Base-by-base conservation (phyloP, 2,329 filamentous ascomycete species). In the Neophaeococcomyces aloes region DNA sequence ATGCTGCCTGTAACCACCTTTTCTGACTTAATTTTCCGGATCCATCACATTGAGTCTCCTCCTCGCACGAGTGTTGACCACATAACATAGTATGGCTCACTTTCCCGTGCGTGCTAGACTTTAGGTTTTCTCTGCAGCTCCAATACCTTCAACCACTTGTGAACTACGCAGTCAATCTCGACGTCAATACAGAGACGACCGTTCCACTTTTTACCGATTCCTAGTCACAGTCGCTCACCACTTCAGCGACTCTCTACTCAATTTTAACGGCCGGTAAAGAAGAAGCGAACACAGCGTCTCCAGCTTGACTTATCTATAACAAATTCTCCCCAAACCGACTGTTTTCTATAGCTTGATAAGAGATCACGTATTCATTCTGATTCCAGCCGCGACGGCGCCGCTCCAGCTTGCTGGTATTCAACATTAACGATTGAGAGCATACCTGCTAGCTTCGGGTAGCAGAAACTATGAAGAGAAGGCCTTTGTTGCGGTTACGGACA, bases 391-490 rank as follows among this genome's bases (percentile, higher is more conserved):
- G 39, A 42, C 39, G 39, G 39, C 17, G 39, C 39, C 39, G 39
- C 4, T 35, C 31, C 14, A 4, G 13, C 4, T 10, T 38, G 13
- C 23, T 7, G 17, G 27, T 18, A 6, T 27, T 15, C 17, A 3
- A 8, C 13, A 15, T 34, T 10, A n/a, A 17, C 23, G 14, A 25
- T 21, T 19, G 2, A 21, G 13, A 19, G 29, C n/a, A 7, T 34
- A 29, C 10, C 17, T 42, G 18, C 19, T 32, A 11, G 23, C 29
- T 18, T 5, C 30, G 3, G 31, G 30, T 19, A 11, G 39, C 39
- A 42, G 39, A 25, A 42, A 42, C 21, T 19, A 42, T 42, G 39
- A 42, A 42, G 39, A 42, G 39, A 25, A 42, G 30, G 31, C 39
- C 30, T 25, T 23, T 42, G 15, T 21, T 18, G 17, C 30, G 23